Base-by-base conservation (phyloP, 768 basidiomycete species). In the Mycena pura region DNA sequence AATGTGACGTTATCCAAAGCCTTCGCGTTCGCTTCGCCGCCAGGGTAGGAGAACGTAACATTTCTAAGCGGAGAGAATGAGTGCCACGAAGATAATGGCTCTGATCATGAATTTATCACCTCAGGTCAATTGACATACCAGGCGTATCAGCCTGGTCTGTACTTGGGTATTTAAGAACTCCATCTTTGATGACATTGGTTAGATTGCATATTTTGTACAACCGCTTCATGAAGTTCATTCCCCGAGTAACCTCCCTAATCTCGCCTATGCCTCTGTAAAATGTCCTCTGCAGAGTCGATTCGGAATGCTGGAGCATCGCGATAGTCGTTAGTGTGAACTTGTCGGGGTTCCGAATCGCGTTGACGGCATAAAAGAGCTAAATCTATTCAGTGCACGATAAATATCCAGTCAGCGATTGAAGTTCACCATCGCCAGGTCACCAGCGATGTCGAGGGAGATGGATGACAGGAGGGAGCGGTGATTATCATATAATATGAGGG, bases 11-110 rank as follows among this genome's bases (percentile, higher is more conserved):
- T 67, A 9, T 70, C 67, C 17, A 85, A 58, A 3, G 77, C 79
- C 22, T 74, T 73, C 2, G 62, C 64, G 2, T 59, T 74, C 25
- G 71, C 74, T 44, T 77, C 73, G 49, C 72, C 73, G 21, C 76
- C 80, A 0, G 85, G 85, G 63, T 89, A 89, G 10, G 73, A 69
- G 58, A 88, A 88, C 0, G 74, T 73, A 0, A 88, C 78, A 48
- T 86, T 67, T 19, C 87, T 88, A 51, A 15, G 29, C 24, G 40
- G 15, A 28, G 17, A 45, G 14, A 9, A 21, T 48, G 17, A 57
- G 24, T 21, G 27, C 22, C 11, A 28, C 29, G 34, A 36, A 6
- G 41, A 31, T 11, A 55, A 25, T n/a, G 14, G 7, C 43, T 56
- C 13, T 43, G 71, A n/a, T n/a, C n/a, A n/a, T n/a, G n/a, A 60